phyloP scores from a whole-genome alignment of 2,329 filamentous ascomycete genomes.

The Xylariaceae sp. region DNA sequence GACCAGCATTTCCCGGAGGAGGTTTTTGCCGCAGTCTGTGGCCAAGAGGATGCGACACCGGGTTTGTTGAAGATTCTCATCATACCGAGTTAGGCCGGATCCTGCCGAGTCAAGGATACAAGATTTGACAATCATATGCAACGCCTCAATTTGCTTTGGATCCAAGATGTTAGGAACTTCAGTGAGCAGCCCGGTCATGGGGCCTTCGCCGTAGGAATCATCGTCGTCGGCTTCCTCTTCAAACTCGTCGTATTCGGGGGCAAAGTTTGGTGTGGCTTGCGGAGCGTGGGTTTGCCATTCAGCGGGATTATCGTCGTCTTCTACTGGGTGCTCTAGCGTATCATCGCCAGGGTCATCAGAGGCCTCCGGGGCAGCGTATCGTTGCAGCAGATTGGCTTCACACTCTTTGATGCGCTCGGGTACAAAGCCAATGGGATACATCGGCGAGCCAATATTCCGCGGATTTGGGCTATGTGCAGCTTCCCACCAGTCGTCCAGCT shows the following conservation, averaged over 20 bases:
- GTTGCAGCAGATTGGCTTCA: slow-evolving; percentile 51
- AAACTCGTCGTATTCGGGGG: slow-evolving; percentile 43
- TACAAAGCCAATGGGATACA: slow-evolving; percentile 54
- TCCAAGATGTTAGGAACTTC: slow-evolving; percentile 93
- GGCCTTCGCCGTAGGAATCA: slow-evolving; percentile 71
- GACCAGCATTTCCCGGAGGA: slow-evolving; percentile 83
- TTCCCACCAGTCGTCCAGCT: slow-evolving; percentile 60
- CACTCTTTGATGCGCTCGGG: slow-evolving; percentile 50
- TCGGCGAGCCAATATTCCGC: slow-evolving; percentile 49
- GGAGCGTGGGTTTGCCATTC: slow-evolving; percentile 32
- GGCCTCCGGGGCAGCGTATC: slow-evolving; percentile 37
- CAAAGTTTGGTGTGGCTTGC: slow-evolving; percentile 31
- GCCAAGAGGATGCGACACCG: slow-evolving; percentile 84
- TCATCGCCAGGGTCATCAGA: slow-evolving; percentile 26
- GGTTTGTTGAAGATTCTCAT: slow-evolving; percentile 82
- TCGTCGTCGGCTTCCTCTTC: slow-evolving; percentile 52
- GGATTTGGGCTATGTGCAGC: slow-evolving; percentile 53
- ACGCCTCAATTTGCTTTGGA: slow-evolving; percentile 87
- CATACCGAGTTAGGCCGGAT: slow-evolving; percentile 56
- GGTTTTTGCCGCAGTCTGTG: slow-evolving; percentile 81
- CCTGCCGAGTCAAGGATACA: slow-evolving; percentile 81
- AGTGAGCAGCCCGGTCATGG: slow-evolving; percentile 75
- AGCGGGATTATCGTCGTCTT: slow-evolving; percentile 18
- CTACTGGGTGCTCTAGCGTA: slow-evolving; percentile 30
- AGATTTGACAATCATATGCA: slow-evolving; percentile 96